A percentile compares a stretch with the other conserved stretches of the same genome.
Evolutionary conservation across 2,329 filamentous ascomycete species (phyloP).

Genomic region (Stylonectria norvegica): DNA sequence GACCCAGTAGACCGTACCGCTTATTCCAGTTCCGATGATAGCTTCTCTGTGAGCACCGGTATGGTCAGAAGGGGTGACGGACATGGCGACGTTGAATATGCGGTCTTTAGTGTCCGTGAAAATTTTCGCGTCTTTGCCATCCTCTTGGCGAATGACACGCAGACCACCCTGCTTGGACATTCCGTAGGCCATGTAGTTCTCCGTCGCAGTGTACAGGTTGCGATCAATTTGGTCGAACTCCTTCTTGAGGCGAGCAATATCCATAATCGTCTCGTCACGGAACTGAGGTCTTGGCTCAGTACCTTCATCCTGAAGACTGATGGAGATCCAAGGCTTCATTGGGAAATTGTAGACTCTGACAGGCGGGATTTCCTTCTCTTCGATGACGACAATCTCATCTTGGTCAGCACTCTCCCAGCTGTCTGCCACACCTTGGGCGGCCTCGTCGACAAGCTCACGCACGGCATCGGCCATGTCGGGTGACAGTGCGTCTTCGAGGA

Average conservation of each 20-base stretch:
- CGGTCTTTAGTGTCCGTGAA: constrained; percentile 90
- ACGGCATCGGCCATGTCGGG: constrained; percentile 39
- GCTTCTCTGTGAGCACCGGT: constrained; percentile 65
- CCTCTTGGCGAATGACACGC: constrained; percentile 89
- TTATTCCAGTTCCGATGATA: constrained; percentile 88
- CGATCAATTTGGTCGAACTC: constrained; percentile 97
- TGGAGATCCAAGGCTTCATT: constrained; percentile 92
- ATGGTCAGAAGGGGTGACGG: constrained; percentile 59
- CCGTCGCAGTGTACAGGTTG: constrained; percentile 83
- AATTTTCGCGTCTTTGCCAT: constrained; percentile 85
- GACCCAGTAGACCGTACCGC: constrained; percentile 96
- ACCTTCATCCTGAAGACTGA: constrained; percentile 63
- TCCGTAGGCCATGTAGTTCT: constrained; percentile 89
- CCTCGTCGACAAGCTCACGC: constrained; percentile 41
- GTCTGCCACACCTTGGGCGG: constrained; percentile 64
- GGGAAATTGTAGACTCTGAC: constrained; percentile 93
- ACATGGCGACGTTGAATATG: constrained; percentile 90
- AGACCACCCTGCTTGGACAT: constrained; percentile 91
- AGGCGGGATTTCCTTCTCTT: constrained; percentile 61
- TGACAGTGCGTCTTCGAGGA: constrained; percentile 47
- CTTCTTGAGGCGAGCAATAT: constrained; percentile 93
- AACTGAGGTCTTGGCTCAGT: constrained; percentile 60
- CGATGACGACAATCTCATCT: constrained; percentile 61
- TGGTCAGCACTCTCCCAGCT: constrained; percentile 88
- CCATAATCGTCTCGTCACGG: constrained; percentile 77